Evolutionary conservation across 75 land plant species (phyloP), one percentile per base, ranked within the genome.

Genomic region (Cryptomeria japonica): DNA sequence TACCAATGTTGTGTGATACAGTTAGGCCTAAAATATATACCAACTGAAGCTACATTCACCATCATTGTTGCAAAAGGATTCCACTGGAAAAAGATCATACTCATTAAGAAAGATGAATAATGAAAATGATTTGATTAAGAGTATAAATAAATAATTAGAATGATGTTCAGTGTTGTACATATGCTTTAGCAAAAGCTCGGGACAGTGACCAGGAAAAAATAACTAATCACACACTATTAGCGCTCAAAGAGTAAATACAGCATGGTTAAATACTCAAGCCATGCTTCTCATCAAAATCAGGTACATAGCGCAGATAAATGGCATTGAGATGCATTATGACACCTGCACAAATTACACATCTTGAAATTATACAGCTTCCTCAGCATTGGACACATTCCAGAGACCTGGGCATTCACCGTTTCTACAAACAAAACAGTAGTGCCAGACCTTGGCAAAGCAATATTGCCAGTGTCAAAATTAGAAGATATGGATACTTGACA

Each of bases 211-310:
- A 44, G 51, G 46, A 82, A 82, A 75, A 82, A 42, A 44, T 82
- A 82, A 44, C 84, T 82, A 44, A 44, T 82, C 84, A 82, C 84
- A 82, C 46, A 44, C 46, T 44, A 82, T 82, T 44, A 82, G 31
- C 46, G 25, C 49, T 80, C 41, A 28, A 41, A 39, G 84, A 12
- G 32, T 44, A 13, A 34, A 32, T 75, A 75, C 77, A 34, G 77
- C 77, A 75, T 34, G 13, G 37, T 34, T 34, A 34, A 75, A 32
- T 12, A 34, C 77, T 32, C 77, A 44, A 44, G 7, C 25, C 44
- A 82, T 42, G 32, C 47, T 82, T 44, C 84, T 6, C 84, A 80
- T 82, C 47, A 82, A 82, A 28, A 41, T 44, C 84, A 42, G 47
- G 28, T 44, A 82, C 84, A n/a, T 82, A n/a, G 47, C 47, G 25